Percentiles rank a stretch among this genome's conserved stretches.
These are phyloP conservation scores for Ophiocordyceps australis DNA, from an alignment of 2,329 filamentous ascomycete genomes.

Conservation along the genomic window DNA sequence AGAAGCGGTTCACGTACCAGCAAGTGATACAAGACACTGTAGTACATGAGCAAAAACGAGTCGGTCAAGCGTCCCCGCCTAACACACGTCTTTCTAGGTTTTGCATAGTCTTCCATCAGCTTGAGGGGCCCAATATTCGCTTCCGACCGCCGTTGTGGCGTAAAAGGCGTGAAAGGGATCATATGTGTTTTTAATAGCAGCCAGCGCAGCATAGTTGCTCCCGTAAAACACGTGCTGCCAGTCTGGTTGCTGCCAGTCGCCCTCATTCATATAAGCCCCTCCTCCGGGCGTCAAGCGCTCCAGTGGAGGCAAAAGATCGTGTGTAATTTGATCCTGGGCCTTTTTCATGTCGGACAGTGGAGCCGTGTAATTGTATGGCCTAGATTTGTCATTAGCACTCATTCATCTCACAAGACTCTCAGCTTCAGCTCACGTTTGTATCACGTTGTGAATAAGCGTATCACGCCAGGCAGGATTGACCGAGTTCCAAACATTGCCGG, in stretches of 20 bases:
- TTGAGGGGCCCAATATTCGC: conserved; percentile 22
- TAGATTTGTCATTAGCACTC: no score
- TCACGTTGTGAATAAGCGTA: background rate
- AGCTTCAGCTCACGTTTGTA: background rate
- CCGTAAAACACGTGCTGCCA: conserved; percentile 28
- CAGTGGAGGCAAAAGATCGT: no score
- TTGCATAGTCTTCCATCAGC: background rate
- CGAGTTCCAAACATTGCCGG: no score
- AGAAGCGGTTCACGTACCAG: no score
- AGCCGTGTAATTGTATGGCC: no score
- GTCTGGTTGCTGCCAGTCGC: conserved; percentile 21
- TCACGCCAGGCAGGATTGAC: background rate
- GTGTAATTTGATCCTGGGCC: no score
- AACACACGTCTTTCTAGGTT: no score
- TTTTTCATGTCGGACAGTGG: no score
- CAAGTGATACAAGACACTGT: no score
- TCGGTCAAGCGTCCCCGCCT: no score
- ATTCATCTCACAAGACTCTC: no score
- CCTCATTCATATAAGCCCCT: conserved; percentile 32
- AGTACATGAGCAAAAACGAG: no score
- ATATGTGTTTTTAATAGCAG: conserved; percentile 28
- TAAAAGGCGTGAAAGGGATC: conserved; percentile 28
- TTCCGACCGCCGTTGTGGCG: conserved; percentile 28
- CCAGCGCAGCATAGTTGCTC: conserved; percentile 20
- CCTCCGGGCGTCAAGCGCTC: conserved; percentile 15